A percentile compares a stretch with the other conserved stretches of the same genome.
Conservation (phyloP, 2,329 filamentous ascomycete species). For the Didymella arachidicola region DNA sequence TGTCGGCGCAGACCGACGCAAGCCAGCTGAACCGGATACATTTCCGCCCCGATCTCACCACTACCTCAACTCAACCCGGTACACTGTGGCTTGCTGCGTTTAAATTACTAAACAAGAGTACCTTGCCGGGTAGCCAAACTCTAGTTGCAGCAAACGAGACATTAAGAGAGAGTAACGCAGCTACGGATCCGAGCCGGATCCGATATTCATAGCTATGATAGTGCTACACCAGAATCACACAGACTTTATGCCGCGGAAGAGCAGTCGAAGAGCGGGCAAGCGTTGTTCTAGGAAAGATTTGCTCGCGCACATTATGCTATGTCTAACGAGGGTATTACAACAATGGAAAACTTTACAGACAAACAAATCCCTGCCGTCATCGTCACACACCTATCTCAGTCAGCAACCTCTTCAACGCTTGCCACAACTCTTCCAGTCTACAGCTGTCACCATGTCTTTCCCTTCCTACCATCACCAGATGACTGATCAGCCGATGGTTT, state of each 20-base stretch:
- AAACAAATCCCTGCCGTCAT: not conserved
- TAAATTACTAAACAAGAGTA: not conserved
- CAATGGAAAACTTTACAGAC: not conserved
- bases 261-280: not conserved
- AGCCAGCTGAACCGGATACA: not conserved
- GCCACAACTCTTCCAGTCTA: not conserved
- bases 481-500: not conserved
- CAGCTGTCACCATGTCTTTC: not conserved
- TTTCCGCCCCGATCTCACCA: slow-evolving; percentile 2
- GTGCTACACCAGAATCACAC: not conserved
- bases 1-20: slow-evolving; percentile 2
- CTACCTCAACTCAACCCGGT: not conserved
- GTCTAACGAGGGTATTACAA: slow-evolving; percentile 12
- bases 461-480: not conserved
- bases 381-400: not conserved
- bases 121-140: not conserved
- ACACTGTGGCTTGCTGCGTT: not conserved
- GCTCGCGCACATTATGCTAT: not conserved
- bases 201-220: too few relatives aligned
- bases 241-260: not conserved
- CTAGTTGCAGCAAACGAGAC: not conserved
- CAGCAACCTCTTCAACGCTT: not conserved
- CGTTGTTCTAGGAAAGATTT: not conserved
- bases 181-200: not conserved
- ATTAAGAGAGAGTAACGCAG: not conserved